A percentile compares a stretch with the other conserved stretches of the same genome.
phyloP scores from a whole-genome alignment of 352 stramenopile genomes.

The Pythium phragmiticola region DNA sequence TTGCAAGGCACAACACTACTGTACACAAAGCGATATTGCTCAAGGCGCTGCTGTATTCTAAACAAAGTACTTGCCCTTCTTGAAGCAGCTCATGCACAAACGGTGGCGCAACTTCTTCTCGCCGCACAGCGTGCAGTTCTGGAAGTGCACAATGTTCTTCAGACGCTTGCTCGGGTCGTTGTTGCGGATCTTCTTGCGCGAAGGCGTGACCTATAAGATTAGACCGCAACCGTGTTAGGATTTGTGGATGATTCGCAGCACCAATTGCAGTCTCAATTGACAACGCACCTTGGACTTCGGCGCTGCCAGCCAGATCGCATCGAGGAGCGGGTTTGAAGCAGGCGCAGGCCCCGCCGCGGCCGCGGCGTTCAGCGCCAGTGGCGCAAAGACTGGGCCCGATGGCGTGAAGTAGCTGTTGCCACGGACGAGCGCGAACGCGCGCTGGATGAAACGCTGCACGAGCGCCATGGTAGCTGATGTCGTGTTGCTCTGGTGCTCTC shows the following conservation, averaged over 20 bases:
- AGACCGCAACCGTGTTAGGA: background rate
- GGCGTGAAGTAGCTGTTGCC: conserved; percentile 51
- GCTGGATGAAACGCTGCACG: conserved; percentile 71
- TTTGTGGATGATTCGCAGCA: background rate
- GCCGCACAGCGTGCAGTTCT: conserved; percentile 77
- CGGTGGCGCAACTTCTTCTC: conserved; percentile 89
- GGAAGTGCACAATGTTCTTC: conserved; percentile 91
- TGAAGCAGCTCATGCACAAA: conserved; percentile 90
- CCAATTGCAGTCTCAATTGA: background rate
- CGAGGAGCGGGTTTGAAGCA: conserved; percentile 54
- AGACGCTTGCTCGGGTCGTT: conserved; percentile 85
- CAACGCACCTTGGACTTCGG: conserved; percentile 84
- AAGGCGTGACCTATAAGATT: conserved; percentile 68
- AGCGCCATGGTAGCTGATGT: conserved; percentile 41
- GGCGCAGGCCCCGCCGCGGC: conserved; percentile 28
- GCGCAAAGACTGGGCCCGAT: conserved; percentile 31
- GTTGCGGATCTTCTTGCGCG: conserved; percentile 87
- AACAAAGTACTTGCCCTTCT: conserved; percentile 91
- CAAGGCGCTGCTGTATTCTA: conserved; percentile 33
- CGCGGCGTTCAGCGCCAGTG: conserved; percentile 36
- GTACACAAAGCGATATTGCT: conserved; percentile 1
- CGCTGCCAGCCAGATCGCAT: conserved; percentile 78
- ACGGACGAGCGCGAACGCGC: conserved; percentile 53
- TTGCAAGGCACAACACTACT: background rate
- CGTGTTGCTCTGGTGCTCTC: conserved; percentile 6